These are phyloP conservation scores for Apiospora saccharicola DNA, from an alignment of 2,329 filamentous ascomycete genomes.

Conservation along the genomic window DNA sequence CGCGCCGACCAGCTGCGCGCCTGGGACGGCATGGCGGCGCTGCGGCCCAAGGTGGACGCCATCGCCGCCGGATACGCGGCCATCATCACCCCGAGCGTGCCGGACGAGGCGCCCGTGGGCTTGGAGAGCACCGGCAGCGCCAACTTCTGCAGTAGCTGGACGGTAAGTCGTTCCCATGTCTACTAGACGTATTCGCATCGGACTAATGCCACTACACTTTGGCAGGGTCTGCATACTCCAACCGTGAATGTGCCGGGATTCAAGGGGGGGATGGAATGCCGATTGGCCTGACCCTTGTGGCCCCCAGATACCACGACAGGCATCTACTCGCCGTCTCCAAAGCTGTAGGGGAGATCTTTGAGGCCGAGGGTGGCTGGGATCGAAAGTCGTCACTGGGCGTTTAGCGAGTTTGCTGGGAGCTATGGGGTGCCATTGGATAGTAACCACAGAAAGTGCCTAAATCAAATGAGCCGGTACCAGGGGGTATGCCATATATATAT, in stretches of 20 bases:
- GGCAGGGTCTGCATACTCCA: conserved; percentile 62
- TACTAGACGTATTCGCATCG: background rate
- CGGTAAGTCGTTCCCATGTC: conserved; percentile 45
- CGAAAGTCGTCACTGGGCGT: conserved; percentile 14
- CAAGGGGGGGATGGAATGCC: conserved; percentile 63
- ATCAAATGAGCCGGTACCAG: background rate
- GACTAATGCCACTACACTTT: conserved; percentile 14
- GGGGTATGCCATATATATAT: background rate
- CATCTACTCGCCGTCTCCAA: conserved; percentile 49
- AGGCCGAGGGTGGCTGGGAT: conserved; percentile 46
- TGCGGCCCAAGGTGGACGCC: conserved; percentile 62
- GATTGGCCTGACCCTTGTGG: conserved; percentile 63
- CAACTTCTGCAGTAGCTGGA: conserved; percentile 60
- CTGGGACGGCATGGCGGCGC: conserved; percentile 60
- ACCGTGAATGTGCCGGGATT: conserved; percentile 72
- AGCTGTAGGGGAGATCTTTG: conserved; percentile 49
- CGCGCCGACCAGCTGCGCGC: conserved; percentile 58
- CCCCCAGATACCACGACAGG: conserved; percentile 53
- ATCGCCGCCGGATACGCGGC: conserved; percentile 60
- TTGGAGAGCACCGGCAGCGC: conserved; percentile 61
- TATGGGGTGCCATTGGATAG: background rate
- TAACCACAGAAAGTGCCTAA: conserved; percentile 7
- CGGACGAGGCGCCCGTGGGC: conserved; percentile 66
- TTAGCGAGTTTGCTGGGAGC: background rate
- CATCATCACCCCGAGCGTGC: conserved; percentile 64